Evolutionary conservation across 1,284 basidiomycete species (phyloP), one percentile per base, ranked within the genome.

Genomic region (Chondrostereum purpureum): DNA sequence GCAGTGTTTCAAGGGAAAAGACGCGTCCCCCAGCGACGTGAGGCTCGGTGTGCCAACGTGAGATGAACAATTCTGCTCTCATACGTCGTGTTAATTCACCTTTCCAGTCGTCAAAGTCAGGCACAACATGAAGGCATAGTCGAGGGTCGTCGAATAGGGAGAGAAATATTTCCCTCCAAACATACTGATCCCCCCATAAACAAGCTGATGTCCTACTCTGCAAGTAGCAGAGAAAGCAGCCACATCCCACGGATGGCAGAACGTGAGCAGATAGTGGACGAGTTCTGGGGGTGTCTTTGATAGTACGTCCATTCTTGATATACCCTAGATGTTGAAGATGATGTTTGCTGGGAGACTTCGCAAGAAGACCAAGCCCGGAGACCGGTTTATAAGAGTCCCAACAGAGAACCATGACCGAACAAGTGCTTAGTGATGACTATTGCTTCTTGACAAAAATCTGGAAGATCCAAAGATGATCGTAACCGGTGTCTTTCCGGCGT

Each of bases 151-250:
- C 83, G 57, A 82, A 83, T 12, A 72, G 69, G 18, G 58, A 48
- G 22, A 81, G 70, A 61, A 78, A 82, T 19, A 85, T 64, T 44
- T 73, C 65, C 39, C 79, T 75, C 81, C 81, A 86, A 34, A 86
- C 68, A 55, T 75, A 75, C 44, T 75, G 71, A 60, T 81, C 77
- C 17, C 50, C 31, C 66, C 58, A 54, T 78, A 75, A 31, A 82
- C 69, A 39, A 83, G 61, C 20, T 57, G 54, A 50, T 63, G 63
- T 12, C 75, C 72, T 8, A 60, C 53, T 18, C 63, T 65, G 55
- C 75, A 80, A 35, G 77, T 75, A 55, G 66, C 65, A 5, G 79
- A 66, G 58, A 83, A 80, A 24, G 69, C 61, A 19, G 75, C 66
- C 42, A 83, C 70, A 46, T 80, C 77, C 51, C 62, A 62, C 35